Evolutionary conservation across 2,329 filamentous ascomycete species (phyloP), one percentile per base, ranked within the genome.

Genomic region (Raffaelea albimanens): DNA sequence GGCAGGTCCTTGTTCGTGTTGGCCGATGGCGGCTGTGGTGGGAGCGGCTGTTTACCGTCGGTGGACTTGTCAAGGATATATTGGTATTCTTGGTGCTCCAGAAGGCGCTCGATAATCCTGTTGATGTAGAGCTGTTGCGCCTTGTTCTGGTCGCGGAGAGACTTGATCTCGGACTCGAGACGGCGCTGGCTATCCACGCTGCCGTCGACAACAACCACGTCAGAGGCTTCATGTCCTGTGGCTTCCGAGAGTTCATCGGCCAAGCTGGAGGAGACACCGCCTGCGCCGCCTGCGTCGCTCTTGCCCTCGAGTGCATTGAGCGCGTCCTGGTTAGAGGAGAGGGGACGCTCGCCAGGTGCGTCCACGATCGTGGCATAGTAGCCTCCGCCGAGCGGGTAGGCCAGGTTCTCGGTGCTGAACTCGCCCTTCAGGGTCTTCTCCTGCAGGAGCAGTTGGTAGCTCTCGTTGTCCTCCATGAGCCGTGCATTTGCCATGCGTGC

Each of bases 391-490:
- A 40, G 40, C 11, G 48, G 41, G 18, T 81, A 84, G 69, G 87
- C 80, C 63, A 95, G 88, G 59, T 91, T 85, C 57, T 77, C 85
- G 61, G 78, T 77, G 62, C 13, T n/a, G 34, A 96, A 91, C 61
- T 97, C 91, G 25, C 93, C 93, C 61, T 94, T 95, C 50, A 98
- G 76, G 1, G 93, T 97, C 73, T 89, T 91, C 65, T 97, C 90
- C 60, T 89, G 88, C 21, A 98, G 80, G 18, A 98, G 80, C 34
- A 97, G 77, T 66, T 97, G 91, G 67, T 95, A 98, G 67, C 89
- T 95, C 67, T 98, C 93, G 59, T 97, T 97, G 66, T 98, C 93
- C 67, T 98, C 93, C 86, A 96, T 93, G 53, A 98, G 72, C 41
- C 90, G 81, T 49, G 93, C 93, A 61, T 97, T 98, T 56, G 89